These are phyloP conservation scores for Botryotinia convoluta DNA, from an alignment of 2,329 filamentous ascomycete genomes.

Conservation along the genomic window DNA sequence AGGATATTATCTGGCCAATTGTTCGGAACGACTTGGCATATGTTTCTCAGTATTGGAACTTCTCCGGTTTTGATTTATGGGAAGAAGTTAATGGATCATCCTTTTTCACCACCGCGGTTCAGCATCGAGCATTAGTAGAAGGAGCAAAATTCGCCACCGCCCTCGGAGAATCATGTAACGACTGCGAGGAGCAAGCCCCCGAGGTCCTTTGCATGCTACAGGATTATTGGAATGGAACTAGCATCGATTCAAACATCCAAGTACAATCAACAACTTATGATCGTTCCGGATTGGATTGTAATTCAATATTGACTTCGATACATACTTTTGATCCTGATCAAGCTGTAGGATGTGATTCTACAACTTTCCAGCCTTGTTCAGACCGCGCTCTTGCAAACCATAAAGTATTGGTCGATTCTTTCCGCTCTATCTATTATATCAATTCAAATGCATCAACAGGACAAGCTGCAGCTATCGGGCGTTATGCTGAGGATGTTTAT, in stretches of 20 bases:
- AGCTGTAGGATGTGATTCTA: slow-evolving; percentile 58
- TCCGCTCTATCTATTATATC: slow-evolving; percentile 63
- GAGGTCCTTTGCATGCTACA: slow-evolving; percentile 72
- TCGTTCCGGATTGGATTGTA: slow-evolving; percentile 68
- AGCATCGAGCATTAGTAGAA: slow-evolving; percentile 60
- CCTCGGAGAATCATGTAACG: slow-evolving; percentile 57
- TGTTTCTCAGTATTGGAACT: slow-evolving; percentile 68
- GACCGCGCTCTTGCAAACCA: slow-evolving; percentile 65
- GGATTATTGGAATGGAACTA: slow-evolving; percentile 68
- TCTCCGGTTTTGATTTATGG: slow-evolving; percentile 72
- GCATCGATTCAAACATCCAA: slow-evolving; percentile 68
- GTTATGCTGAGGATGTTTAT: slow-evolving; percentile 71
- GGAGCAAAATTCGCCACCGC: slow-evolving; percentile 63
- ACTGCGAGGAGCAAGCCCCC: slow-evolving; percentile 61
- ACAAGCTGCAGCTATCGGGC: slow-evolving; percentile 60
- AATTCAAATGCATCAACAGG: slow-evolving; percentile 62
- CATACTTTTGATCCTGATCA: slow-evolving; percentile 63
- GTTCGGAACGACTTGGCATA: slow-evolving; percentile 73
- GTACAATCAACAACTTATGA: slow-evolving; percentile 46
- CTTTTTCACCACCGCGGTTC: slow-evolving; percentile 72
- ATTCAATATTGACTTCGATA: slow-evolving; percentile 64
- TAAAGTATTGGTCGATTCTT: slow-evolving; percentile 70
- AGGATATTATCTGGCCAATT: slow-evolving; percentile 65
- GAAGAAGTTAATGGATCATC: slow-evolving; percentile 74
- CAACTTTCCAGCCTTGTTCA: slow-evolving; percentile 66